phyloP scores from a whole-genome alignment of 805 yeast genomes.

The Tetrapisispora pingtungensis region DNA sequence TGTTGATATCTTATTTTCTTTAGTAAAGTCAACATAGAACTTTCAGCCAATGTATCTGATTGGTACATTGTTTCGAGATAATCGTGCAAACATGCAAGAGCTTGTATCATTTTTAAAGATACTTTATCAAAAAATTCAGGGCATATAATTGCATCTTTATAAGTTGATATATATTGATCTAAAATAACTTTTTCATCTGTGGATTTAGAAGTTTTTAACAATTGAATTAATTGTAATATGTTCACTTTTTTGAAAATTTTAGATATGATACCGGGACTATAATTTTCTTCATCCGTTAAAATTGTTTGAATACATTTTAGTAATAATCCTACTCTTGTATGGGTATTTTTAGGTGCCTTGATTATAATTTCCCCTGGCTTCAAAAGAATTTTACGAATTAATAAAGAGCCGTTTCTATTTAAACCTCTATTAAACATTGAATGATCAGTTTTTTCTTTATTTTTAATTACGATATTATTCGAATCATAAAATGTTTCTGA shows the following conservation, averaged over 20 bases:
- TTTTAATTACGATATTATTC: slow-evolving; percentile 4
- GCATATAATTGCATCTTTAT: slow-evolving; percentile 27
- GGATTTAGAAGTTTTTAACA: slow-evolving; percentile 11
- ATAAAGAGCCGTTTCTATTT: slow-evolving; percentile 5
- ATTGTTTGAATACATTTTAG: slow-evolving; percentile 14
- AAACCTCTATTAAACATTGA: not conserved
- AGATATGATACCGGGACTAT: slow-evolving; percentile 18
- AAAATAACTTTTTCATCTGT: slow-evolving; percentile 17
- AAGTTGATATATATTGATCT: slow-evolving; percentile 25
- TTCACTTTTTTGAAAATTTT: slow-evolving; percentile 24
- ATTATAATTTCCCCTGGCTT: slow-evolving; percentile 3
- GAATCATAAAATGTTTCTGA: slow-evolving; percentile 30
- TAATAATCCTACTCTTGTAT: slow-evolving; percentile 8
- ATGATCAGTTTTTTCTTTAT: slow-evolving; percentile 1
- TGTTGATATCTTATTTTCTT: slow-evolving; percentile 1
- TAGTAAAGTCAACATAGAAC: not conserved
- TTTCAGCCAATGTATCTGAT: not conserved
- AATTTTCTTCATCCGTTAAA: slow-evolving; percentile 17
- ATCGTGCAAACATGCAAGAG: slow-evolving; percentile 13
- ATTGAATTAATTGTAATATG: slow-evolving; percentile 26
- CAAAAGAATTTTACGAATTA: slow-evolving; percentile 10
- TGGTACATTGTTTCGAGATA: slow-evolving; percentile 10
- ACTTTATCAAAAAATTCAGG: slow-evolving; percentile 24
- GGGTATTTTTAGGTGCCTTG: not conserved
- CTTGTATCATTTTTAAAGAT: slow-evolving; percentile 9